Evolutionary conservation across 2,329 filamentous ascomycete species (phyloP), one percentile per base, ranked within the genome.

Genomic region (Pseudodiploospora longispora): DNA sequence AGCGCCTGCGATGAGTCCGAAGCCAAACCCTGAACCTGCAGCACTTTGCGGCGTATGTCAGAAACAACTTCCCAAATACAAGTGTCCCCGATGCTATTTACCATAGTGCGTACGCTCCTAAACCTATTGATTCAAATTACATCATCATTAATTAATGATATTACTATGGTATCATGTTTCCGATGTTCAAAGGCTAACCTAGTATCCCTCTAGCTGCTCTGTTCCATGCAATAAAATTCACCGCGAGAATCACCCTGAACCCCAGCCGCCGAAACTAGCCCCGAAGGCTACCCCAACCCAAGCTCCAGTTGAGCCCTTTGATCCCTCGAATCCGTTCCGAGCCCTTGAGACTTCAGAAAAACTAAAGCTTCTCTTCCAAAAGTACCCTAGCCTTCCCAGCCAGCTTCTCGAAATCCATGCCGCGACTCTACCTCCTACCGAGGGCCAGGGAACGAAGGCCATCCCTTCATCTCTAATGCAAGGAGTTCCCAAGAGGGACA

Each of bases 41-140:
- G 37, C 54, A 12, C 49, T 59, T 2, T 83, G 80, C 52, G 69
- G 70, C 5, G 65, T 80, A 30, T 83, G 80, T 57, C 58, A 71
- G 29, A 55, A 59, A 31, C 68, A 68, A 4, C 64, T 70, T 19
- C 68, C 68, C 30, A 82, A 79, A 58, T 83, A 83, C 61, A 83
- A 80, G 54, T 83, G 80, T 50, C 67, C 75, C n/a, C 69, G 69
- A 29, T 83, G 80, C 57, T 61, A 68, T 39, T 53, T 75, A 27
- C 72, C 73, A 48, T 82, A 80, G 80, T 83, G 65, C 56, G 77
- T 62, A 29, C 38, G 10, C 30, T n/a, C 32, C 36, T 28, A 12
- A 38, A 9, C 39, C 10, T 29, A 33, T 42, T 10, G 40, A 27
- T 10, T 36, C n/a, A 10, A 4, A 7, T 28, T 36, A 30, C 41